A percentile compares a stretch with the other conserved stretches of the same genome.
Evolutionary conservation across 2,329 filamentous ascomycete species (phyloP).

Genomic region (Periglandula ipomoeae): DNA sequence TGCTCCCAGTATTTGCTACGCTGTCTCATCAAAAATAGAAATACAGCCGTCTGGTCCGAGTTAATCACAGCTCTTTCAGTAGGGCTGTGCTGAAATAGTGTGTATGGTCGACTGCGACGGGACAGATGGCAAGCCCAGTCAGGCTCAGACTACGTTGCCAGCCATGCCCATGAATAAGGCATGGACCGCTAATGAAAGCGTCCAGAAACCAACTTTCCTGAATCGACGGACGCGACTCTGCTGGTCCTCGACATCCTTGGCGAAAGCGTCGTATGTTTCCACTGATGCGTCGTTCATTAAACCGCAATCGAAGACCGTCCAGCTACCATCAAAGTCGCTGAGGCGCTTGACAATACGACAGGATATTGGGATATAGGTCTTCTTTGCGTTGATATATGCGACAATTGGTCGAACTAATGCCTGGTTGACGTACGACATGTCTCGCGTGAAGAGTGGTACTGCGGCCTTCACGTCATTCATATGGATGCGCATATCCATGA

Average conservation of each 20-base stretch:
- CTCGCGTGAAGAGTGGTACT: constrained; percentile 83
- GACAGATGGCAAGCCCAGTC: neutral
- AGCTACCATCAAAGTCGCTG: constrained; percentile 87
- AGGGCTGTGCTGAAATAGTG: neutral
- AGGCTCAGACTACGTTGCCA: constrained; percentile 54
- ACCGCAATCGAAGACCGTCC: constrained; percentile 89
- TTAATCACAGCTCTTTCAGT: neutral
- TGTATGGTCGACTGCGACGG: neutral
- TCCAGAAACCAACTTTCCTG: constrained; percentile 96
- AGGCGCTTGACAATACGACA: constrained; percentile 88
- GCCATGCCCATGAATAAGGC: constrained; percentile 93
- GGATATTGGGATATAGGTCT: constrained; percentile 89
- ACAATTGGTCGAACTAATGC: constrained; percentile 92
- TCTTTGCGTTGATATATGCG: constrained; percentile 93
- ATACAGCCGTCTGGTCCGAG: neutral
- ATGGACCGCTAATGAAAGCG: constrained; percentile 81
- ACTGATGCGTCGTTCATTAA: constrained; percentile 88
- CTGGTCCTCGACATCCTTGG: constrained; percentile 80
- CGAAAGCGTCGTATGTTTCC: constrained; percentile 93
- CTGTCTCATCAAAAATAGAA: neutral
- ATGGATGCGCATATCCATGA: constrained; percentile 92
- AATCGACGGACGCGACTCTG: constrained; percentile 77
- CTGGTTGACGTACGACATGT: constrained; percentile 93
- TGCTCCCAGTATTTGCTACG: neutral
- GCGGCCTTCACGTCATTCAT: constrained; percentile 90